Evolutionary conservation across 768 basidiomycete species (phyloP).

Genomic region (Cystofilobasidium ferigula): DNA sequence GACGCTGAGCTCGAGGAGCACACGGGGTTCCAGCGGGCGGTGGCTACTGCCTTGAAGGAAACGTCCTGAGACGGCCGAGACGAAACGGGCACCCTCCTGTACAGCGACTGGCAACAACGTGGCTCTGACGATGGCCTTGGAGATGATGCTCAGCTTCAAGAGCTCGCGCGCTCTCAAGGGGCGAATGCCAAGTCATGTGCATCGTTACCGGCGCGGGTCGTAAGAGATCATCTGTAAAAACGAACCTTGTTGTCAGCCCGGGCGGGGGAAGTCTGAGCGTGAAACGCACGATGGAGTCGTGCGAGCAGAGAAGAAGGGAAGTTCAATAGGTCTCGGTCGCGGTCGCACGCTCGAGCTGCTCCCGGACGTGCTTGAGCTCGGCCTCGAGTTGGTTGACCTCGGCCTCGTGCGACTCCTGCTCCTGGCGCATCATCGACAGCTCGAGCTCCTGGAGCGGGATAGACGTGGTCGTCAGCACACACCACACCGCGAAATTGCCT

Average conservation of each 20-base stretch:
- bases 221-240: no score
- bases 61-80: no score
- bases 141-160: no score
- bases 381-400: neutral
- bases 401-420: neutral
- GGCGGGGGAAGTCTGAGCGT: neutral
- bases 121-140: no score
- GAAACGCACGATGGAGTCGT: neutral
- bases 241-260: no score
- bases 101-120: no score
- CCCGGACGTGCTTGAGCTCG: neutral
- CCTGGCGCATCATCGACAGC: neutral
- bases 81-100: no score
- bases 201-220: neutral
- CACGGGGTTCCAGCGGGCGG: no score
- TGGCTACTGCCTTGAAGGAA: no score
- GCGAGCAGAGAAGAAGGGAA: neutral
- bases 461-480: neutral
- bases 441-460: neutral
- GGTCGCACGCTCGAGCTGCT: conserved; percentile 7
- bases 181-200: no score
- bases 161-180: no score
- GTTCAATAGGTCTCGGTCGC: neutral
- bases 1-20: no score
- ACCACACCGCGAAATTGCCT: neutral